Conservation (phyloP, 1,139 yeast species). For the Geotrichum fermentans region DNA sequence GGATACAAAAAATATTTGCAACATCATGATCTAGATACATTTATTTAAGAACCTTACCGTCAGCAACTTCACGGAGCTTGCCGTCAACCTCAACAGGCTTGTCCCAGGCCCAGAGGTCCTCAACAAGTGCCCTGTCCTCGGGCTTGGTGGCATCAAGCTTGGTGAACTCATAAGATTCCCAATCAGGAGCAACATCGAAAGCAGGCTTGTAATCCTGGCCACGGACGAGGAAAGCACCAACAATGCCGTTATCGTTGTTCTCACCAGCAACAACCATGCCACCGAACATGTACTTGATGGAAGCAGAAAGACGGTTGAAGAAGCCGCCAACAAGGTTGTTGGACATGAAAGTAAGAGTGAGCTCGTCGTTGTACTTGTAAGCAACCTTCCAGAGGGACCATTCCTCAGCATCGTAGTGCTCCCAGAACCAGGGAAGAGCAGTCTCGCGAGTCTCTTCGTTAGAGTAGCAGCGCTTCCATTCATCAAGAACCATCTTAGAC, state of each 20-base stretch:
- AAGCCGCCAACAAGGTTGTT: constrained; percentile 98
- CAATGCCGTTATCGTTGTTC: constrained; percentile 96
- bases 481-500: constrained; percentile 65
- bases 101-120: constrained; percentile 85
- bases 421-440: constrained; percentile 99
- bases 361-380: constrained; percentile 96
- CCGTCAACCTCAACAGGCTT: constrained; percentile 65
- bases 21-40: background rate
- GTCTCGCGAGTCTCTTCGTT: constrained; percentile 94
- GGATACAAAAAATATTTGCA: too few species aligned
- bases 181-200: constrained; percentile 98
- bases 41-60: constrained; percentile 80
- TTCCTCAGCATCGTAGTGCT: constrained; percentile 84
- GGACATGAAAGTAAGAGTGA: constrained; percentile 95
- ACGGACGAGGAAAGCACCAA: constrained; percentile 91
- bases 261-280: constrained; percentile 93
- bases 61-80: constrained; percentile 63
- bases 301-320: constrained; percentile 90
- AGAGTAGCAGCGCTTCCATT: constrained; percentile 96
- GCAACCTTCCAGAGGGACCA: constrained; percentile 95
- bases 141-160: constrained; percentile 64
- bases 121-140: constrained; percentile 63
- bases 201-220: constrained; percentile 92
- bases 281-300: constrained; percentile 93
- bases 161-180: constrained; percentile 78